phyloP scores from a whole-genome alignment of 257 asterid species.

The Euphrasia confusa region DNA sequence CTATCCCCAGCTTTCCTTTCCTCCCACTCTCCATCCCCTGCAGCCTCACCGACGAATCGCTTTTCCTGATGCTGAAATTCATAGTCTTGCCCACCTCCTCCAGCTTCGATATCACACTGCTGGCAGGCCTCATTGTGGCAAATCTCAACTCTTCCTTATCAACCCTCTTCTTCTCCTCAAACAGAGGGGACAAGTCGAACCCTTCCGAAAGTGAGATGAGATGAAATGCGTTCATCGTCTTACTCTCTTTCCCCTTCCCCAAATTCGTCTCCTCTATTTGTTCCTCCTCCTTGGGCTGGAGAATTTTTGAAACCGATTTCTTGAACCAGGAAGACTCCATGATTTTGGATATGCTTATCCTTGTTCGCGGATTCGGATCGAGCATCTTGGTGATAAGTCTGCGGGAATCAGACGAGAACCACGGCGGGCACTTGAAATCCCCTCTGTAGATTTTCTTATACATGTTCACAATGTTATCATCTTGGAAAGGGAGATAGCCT shows the following conservation, averaged over 20 bases:
- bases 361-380: slow-evolving; percentile 49
- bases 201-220: slow-evolving; percentile 45
- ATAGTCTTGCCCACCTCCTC: too few relatives aligned
- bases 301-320: slow-evolving; percentile 26
- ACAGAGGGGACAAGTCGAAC: slow-evolving; percentile 34
- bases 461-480: slow-evolving; percentile 52
- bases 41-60: slow-evolving; percentile 56
- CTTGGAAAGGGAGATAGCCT: slow-evolving; percentile 60
- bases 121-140: slow-evolving; percentile 56
- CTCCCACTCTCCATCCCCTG: slow-evolving; percentile 57
- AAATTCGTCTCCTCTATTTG: slow-evolving; percentile 24
- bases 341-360: slow-evolving; percentile 50
- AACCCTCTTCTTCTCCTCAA: slow-evolving; percentile 46
- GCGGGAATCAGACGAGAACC: slow-evolving; percentile 58
- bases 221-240: slow-evolving; percentile 59
- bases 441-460: slow-evolving; percentile 53
- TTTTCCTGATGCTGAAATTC: slow-evolving; percentile 39
- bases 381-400: slow-evolving; percentile 47
- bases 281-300: slow-evolving; percentile 29
- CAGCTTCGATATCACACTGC: slow-evolving; percentile 7
- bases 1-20: slow-evolving; percentile 67
- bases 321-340: slow-evolving; percentile 59
- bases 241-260: slow-evolving; percentile 37
- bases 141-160: slow-evolving; percentile 54
- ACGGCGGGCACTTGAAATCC: slow-evolving; percentile 69